A percentile compares a stretch with the other conserved stretches of the same genome.
These are phyloP conservation scores for Penicillium mononematosum DNA, from an alignment of 495 filamentous ascomycete genomes.

Conservation along the genomic window DNA sequence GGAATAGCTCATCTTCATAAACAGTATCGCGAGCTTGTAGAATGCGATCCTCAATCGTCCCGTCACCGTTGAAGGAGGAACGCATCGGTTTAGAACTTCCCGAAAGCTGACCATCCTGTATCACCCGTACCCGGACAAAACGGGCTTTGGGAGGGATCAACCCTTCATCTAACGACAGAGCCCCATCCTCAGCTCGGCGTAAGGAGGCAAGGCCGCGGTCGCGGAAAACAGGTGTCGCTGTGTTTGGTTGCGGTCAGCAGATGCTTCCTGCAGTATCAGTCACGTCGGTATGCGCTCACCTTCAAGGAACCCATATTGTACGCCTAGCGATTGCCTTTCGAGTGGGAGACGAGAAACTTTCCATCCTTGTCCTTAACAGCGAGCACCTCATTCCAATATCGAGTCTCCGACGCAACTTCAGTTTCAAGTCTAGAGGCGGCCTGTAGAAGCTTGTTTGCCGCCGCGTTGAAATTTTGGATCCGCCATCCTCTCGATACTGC, in stretches of 20 bases:
- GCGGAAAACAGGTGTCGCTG: constrained; percentile 71
- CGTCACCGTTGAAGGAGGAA: constrained; percentile 28
- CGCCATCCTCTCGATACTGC: constrained; percentile 74
- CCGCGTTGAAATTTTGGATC: constrained; percentile 67
- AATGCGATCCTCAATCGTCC: constrained; percentile 63
- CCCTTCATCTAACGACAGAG: constrained; percentile 70
- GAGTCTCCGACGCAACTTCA: constrained; percentile 74
- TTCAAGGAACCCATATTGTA: constrained; percentile 86
- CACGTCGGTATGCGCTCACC: constrained; percentile 33
- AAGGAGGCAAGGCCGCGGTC: constrained; percentile 76
- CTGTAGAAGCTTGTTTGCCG: constrained; percentile 71
- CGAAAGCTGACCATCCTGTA: constrained; percentile 39
- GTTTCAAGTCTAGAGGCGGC: constrained; percentile 69
- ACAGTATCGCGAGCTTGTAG: constrained; percentile 81
- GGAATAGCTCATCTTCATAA: constrained; percentile 91
- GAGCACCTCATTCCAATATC: constrained; percentile 85
- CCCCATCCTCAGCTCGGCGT: constrained; percentile 69
- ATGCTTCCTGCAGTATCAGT: not conserved
- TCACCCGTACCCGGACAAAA: constrained; percentile 61
- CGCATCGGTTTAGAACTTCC: constrained; percentile 41
- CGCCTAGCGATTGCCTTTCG: constrained; percentile 71
- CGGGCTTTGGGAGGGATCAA: constrained; percentile 55
- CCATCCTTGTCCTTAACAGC: constrained; percentile 80
- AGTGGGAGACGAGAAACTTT: constrained; percentile 70
- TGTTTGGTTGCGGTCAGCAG: constrained; percentile 5